Evolutionary conservation across 2,329 filamentous ascomycete species (phyloP).

Genomic region (Penicillium sp.): DNA sequence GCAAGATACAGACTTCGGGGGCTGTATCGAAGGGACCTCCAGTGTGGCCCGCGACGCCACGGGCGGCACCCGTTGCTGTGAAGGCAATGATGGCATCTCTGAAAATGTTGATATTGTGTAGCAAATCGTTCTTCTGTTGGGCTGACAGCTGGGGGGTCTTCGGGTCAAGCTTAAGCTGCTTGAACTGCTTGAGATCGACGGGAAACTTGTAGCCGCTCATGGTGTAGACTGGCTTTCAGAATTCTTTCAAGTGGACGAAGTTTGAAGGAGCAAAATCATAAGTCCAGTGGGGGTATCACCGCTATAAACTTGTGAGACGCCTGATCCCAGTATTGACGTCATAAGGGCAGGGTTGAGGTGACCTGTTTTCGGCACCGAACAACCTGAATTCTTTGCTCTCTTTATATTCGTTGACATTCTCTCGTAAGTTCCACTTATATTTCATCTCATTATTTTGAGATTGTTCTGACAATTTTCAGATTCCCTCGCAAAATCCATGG

Average conservation of each 20-base stretch:
- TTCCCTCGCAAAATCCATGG: background rate
- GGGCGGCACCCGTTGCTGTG: slow-evolving; percentile 37
- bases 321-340: slow-evolving; percentile 6
- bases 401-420: background rate
- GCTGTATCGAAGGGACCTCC: slow-evolving; percentile 41
- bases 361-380: slow-evolving; percentile 2
- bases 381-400: background rate
- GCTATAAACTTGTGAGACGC: background rate
- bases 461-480: background rate
- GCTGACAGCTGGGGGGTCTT: slow-evolving; percentile 32
- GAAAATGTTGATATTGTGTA: slow-evolving; percentile 38
- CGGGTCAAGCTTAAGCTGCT: slow-evolving; percentile 35
- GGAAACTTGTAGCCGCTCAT: slow-evolving; percentile 23
- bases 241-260: background rate
- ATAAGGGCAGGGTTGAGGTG: background rate
- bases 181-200: slow-evolving; percentile 35
- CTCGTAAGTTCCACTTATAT: background rate
- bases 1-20: slow-evolving; percentile 40
- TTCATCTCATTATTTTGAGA: background rate
- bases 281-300: background rate
- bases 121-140: slow-evolving; percentile 36
- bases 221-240: background rate
- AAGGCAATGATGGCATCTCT: slow-evolving; percentile 41
- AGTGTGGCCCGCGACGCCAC: slow-evolving; percentile 38
- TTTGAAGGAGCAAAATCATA: background rate